Evolutionary conservation across 352 stramenopile species (phyloP).

Genomic region (Phytopythium cucurbitacearum): DNA sequence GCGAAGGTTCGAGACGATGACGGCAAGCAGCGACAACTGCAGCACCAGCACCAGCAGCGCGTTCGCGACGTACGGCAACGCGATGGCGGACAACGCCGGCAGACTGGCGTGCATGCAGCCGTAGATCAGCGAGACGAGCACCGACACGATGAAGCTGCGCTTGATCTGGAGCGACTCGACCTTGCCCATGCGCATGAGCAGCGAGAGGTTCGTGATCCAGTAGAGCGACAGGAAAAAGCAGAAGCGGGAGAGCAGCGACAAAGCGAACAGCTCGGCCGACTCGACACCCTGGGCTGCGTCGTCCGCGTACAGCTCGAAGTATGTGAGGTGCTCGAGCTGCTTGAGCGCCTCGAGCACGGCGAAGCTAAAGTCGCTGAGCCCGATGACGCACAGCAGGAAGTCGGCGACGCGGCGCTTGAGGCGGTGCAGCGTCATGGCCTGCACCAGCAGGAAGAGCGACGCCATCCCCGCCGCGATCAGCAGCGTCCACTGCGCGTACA

Average conservation of each 20-base stretch:
- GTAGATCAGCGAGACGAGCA: conserved; percentile 42
- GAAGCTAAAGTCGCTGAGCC: conserved; percentile 52
- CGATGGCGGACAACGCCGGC: conserved; percentile 10
- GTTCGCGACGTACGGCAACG: conserved; percentile 39
- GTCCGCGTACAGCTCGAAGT: conserved; percentile 33
- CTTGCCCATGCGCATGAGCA: conserved; percentile 59
- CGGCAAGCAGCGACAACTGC: conserved; percentile 33
- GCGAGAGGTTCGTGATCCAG: conserved; percentile 64
- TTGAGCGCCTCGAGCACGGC: conserved; percentile 41
- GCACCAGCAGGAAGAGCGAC: conserved; percentile 54
- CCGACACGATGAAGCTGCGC: conserved; percentile 42
- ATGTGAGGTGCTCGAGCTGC: conserved; percentile 35
- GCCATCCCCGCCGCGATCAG: conserved; percentile 27
- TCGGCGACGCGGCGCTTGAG: conserved; percentile 67
- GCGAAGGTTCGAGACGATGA: conserved; percentile 48
- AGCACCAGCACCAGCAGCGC: conserved; percentile 36
- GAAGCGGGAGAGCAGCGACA: conserved; percentile 47
- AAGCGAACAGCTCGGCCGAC: conserved; percentile 11
- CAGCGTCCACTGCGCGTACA: conserved; percentile 44
- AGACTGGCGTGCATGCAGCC: conserved; percentile 49
- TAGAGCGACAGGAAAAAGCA: conserved; percentile 76
- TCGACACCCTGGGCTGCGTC: background rate
- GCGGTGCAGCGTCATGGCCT: conserved; percentile 53
- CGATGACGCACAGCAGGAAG: conserved; percentile 64
- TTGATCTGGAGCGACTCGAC: conserved; percentile 48